These are phyloP conservation scores for Cryphonectria naterciae DNA, from an alignment of 2,329 filamentous ascomycete genomes.

Conservation along the genomic window DNA sequence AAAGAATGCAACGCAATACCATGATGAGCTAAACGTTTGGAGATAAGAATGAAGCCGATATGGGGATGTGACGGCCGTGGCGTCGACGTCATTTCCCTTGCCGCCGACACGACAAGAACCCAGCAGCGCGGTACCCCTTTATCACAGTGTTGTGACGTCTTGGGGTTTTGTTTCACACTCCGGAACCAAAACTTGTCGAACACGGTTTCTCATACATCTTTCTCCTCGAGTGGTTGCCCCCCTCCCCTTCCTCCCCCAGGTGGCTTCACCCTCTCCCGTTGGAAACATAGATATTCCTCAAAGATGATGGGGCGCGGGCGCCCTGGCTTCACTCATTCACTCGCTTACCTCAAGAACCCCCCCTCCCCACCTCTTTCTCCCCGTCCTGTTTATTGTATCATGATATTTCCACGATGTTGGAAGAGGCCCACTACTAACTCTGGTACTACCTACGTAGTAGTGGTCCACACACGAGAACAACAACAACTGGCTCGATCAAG, in stretches of 20 bases:
- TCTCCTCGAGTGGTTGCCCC: background rate
- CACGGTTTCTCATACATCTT: background rate
- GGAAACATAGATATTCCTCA: no score
- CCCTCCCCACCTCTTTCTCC: no score
- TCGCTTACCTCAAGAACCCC: background rate
- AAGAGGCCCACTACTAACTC: background rate
- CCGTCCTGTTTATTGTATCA: background rate
- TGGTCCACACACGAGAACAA: background rate
- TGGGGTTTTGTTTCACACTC: constrained; percentile 8
- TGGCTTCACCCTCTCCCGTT: no score
- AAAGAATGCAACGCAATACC: constrained; percentile 17
- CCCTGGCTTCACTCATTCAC: no score
- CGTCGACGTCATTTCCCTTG: constrained; percentile 13
- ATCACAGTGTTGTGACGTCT: constrained; percentile 18
- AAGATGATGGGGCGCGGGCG: no score
- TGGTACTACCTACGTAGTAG: background rate
- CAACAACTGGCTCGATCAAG: background rate
- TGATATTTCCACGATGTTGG: background rate
- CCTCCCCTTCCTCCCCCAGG: no score
- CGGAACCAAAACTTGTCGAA: constrained; percentile 11
- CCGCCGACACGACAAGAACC: constrained; percentile 15
- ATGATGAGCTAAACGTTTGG: background rate
- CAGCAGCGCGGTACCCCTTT: constrained; percentile 16
- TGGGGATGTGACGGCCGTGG: background rate
- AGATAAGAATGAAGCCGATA: background rate